These are phyloP conservation scores for Perkinsus olseni DNA, from an alignment of 169 alveolate genomes.

Conservation along the genomic window DNA sequence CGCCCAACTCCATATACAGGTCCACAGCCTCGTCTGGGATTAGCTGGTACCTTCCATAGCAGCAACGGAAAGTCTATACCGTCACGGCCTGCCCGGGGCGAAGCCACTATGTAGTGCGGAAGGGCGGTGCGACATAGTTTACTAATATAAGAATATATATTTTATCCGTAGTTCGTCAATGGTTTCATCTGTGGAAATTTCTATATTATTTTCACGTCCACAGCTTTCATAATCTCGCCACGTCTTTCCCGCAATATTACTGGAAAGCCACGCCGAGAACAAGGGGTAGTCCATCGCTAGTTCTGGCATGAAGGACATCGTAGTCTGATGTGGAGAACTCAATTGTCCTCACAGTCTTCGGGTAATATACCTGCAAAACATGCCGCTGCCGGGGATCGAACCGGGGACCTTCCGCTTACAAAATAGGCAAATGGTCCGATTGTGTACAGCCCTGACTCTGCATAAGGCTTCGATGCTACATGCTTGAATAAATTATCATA, in stretches of 20 bases:
- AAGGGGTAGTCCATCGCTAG: background rate
- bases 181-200: background rate
- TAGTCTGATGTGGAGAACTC: background rate
- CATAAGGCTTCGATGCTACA: background rate
- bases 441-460: background rate
- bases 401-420: background rate
- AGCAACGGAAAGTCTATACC: too few relatives aligned
- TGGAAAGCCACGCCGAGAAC: background rate
- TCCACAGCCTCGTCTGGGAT: background rate
- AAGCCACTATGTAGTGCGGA: too few relatives aligned
- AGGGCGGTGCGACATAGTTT: too few relatives aligned
- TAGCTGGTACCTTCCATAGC: background rate
- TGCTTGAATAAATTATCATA: background rate
- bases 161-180: too few relatives aligned
- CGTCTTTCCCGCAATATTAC: too few relatives aligned
- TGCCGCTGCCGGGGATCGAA: background rate
- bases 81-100: too few relatives aligned
- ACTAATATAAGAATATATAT: too few relatives aligned
- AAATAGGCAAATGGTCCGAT: background rate
- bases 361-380: background rate
- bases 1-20: background rate
- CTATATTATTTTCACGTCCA: too few relatives aligned
- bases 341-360: background rate
- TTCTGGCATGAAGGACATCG: background rate
- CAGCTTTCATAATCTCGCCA: too few relatives aligned